phyloP scores from a whole-genome alignment of 345 rosid genomes.

The Arabis hirsuta region DNA sequence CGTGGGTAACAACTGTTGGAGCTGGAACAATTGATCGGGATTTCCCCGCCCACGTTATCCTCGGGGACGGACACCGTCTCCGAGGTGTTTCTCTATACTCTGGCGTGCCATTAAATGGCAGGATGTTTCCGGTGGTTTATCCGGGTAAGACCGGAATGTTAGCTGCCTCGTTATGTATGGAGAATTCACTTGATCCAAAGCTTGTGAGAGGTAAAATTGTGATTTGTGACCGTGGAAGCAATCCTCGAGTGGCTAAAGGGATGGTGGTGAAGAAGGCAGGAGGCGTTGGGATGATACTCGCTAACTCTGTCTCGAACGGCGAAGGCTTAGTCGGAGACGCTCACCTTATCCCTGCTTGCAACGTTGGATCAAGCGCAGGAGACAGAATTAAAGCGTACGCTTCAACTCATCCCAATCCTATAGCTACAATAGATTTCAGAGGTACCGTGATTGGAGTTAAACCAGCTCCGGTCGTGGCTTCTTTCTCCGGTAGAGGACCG shows the following conservation, averaged over 20 bases:
- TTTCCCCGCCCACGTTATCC: constrained; percentile 64
- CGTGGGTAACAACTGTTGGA: constrained; percentile 72
- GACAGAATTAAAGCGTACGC: constrained; percentile 61
- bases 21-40: constrained; percentile 75
- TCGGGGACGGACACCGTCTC: constrained; percentile 59
- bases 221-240: constrained; percentile 75
- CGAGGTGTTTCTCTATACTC: constrained; percentile 70
- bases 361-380: constrained; percentile 64
- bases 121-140: constrained; percentile 69
- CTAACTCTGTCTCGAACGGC: constrained; percentile 71
- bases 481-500: constrained; percentile 73
- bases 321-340: constrained; percentile 82
- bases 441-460: constrained; percentile 72
- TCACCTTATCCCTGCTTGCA: constrained; percentile 68
- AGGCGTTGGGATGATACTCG: constrained; percentile 79
- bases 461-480: constrained; percentile 80
- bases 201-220: constrained; percentile 68
- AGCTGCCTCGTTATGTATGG: constrained; percentile 71
- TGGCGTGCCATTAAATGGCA: constrained; percentile 50
- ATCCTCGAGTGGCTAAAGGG: constrained; percentile 74
- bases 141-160: constrained; percentile 64
- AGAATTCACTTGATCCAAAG: constrained; percentile 64
- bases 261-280: constrained; percentile 79
- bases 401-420: constrained; percentile 42
- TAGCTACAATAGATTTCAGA: constrained; percentile 63